Evolutionary conservation across 441 rosid species (phyloP), one percentile per base, ranked within the genome.

Genomic region (Euphorbia schlechtendalii): DNA sequence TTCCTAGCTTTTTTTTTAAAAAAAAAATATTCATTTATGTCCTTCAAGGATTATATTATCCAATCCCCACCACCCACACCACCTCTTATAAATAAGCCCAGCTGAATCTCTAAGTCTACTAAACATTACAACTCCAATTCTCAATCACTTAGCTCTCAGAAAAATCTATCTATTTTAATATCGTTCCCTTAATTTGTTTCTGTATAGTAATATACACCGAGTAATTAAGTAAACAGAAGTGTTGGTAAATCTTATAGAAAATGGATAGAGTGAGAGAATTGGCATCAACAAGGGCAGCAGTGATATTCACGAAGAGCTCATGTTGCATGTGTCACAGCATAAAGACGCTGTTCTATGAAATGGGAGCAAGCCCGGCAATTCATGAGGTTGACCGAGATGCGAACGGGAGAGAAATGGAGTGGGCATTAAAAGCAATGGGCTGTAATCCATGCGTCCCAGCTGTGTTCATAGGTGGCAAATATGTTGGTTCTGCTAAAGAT

Each of bases 271-370:
- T 90, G 27, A 85, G 84, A 78, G 89, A 90, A 13, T 77, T 90
- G 74, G 86, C 96, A 22, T 81, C 91, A 10, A 84, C 76, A 75
- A 90, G 86, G 73, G 97, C 97, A 17, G 93, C 93, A 4, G 96
- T 88, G 77, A 90, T 90, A 69, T 90, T 90, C 81, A 88, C 93
- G 41, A 90, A 84, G 82, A 90, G 97, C 71, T 80, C 97, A 12
- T 90, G 97, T 64, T 90, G 85, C 78, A 88, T 88, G 96, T 83
- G 96, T 74, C 89, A 90, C 48, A 88, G 96, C 83, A 85, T 90
- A 80, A 88, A 82, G 86, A 76, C 82, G 25, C 88, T 90, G 24
- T 86, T 90, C 70, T 86, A 88, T 52, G 93, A 88, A 48, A 90
- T 90, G 6, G 96, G 96, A 12, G 96, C 93, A 14, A 86, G 96